Evolutionary conservation across 2,329 filamentous ascomycete species (phyloP).

Genomic region (Elsinoe australis): DNA sequence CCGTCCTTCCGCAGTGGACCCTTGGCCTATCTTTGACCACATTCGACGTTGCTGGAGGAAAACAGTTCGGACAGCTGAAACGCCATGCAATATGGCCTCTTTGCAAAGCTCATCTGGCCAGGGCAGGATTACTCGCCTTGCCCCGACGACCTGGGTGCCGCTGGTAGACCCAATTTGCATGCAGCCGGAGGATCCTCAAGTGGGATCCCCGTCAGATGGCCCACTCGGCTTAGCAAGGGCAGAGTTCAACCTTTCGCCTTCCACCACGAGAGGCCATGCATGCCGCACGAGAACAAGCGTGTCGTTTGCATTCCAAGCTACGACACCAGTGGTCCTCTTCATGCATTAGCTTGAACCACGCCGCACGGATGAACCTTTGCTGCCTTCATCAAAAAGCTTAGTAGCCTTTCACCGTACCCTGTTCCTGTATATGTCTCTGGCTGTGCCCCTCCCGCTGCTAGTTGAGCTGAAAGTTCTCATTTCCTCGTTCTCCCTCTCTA

Average conservation of each 20-base stretch:
- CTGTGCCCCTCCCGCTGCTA: not conserved
- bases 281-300: slow-evolving; percentile 6
- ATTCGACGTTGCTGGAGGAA: slow-evolving; percentile 2
- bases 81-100: slow-evolving; percentile 2
- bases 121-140: not conserved
- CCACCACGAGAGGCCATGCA: slow-evolving; percentile 9
- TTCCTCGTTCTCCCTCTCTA: no score
- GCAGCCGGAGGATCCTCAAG: no score
- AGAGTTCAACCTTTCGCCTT: not conserved
- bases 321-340: not conserved
- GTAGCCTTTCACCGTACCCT: slow-evolving; percentile 3
- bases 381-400: not conserved
- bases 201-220: no score
- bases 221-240: slow-evolving; percentile 12
- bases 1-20: slow-evolving; percentile 12
- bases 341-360: slow-evolving; percentile 11
- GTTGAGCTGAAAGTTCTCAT: slow-evolving; percentile 8
- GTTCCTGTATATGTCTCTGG: slow-evolving; percentile 4
- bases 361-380: not conserved
- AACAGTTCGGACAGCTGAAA: slow-evolving; percentile 5
- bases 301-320: slow-evolving; percentile 6
- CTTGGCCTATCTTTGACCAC: slow-evolving; percentile 7
- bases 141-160: slow-evolving; percentile 1
- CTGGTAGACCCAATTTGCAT: not conserved
- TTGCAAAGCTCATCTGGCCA: not conserved